These are phyloP conservation scores for Pelargonium nanum DNA, from an alignment of 345 rosid species.

Conservation along the genomic window DNA sequence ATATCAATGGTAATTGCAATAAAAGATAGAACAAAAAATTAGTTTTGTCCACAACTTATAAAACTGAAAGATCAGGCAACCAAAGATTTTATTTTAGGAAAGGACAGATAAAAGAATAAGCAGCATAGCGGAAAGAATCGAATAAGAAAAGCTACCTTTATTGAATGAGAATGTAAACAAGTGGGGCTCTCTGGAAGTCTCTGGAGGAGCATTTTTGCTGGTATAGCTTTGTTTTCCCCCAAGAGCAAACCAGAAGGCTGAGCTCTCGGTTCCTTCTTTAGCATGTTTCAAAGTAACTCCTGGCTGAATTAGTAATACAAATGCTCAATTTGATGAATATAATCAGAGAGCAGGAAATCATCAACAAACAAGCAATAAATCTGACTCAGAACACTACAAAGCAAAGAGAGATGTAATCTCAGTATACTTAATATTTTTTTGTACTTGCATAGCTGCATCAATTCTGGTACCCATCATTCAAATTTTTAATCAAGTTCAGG, in stretches of 20 bases:
- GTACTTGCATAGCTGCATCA: not conserved
- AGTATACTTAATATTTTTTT: not conserved
- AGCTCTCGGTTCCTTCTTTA: slow-evolving; percentile 94
- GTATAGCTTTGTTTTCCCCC: slow-evolving; percentile 91
- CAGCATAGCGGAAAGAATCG: not conserved
- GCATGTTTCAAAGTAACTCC: slow-evolving; percentile 70
- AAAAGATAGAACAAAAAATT: slow-evolving; percentile 5
- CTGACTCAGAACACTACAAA: not conserved
- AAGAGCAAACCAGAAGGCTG: slow-evolving; percentile 83
- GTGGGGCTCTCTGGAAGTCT: slow-evolving; percentile 74
- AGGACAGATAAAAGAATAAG: not conserved
- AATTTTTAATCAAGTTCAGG: not conserved
- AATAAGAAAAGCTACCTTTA: slow-evolving; percentile 40
- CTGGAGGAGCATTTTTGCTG: slow-evolving; percentile 53
- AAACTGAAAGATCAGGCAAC: not conserved
- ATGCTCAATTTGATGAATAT: not conserved
- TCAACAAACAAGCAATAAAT: not conserved
- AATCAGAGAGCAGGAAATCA: not conserved
- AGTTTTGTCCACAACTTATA: not conserved
- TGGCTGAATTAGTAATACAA: slow-evolving; percentile 49
- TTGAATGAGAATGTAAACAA: slow-evolving; percentile 59
- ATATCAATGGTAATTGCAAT: slow-evolving; percentile 8
- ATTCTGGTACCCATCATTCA: not conserved
- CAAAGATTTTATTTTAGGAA: not conserved
- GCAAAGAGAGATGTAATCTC: not conserved